These are phyloP conservation scores for Rosa persica DNA, from an alignment of 306 rosid species.

Conservation along the genomic window DNA sequence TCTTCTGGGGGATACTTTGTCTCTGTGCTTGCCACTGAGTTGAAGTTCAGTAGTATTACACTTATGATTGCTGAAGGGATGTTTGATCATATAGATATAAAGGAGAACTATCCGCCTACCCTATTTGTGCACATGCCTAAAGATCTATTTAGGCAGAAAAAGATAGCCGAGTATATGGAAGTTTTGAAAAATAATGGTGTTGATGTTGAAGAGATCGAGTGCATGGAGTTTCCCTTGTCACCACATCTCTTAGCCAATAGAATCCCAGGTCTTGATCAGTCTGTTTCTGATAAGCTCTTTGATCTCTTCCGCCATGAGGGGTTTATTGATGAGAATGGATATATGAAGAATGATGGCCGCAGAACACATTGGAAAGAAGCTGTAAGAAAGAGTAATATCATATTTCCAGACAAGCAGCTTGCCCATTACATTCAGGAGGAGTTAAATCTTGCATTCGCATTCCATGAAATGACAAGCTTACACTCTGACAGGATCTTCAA, in stretches of 20 bases:
- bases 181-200: slow-evolving; percentile 60
- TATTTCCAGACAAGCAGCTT: slow-evolving; percentile 39
- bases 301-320: slow-evolving; percentile 60
- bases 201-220: slow-evolving; percentile 70
- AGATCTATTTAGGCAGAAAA: slow-evolving; percentile 63
- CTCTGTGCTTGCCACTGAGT: slow-evolving; percentile 64
- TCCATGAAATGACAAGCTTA: slow-evolving; percentile 84
- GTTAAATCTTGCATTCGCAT: slow-evolving; percentile 85
- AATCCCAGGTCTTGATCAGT: slow-evolving; percentile 65
- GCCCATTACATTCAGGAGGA: slow-evolving; percentile 79
- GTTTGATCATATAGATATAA: slow-evolving; percentile 58
- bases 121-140: slow-evolving; percentile 96
- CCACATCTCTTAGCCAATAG: slow-evolving; percentile 59
- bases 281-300: slow-evolving; percentile 56
- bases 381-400: slow-evolving; percentile 41
- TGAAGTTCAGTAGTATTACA: slow-evolving; percentile 59
- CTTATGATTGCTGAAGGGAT: slow-evolving; percentile 88
- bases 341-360: slow-evolving; percentile 79
- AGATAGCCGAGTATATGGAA: slow-evolving; percentile 51
- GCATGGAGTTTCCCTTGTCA: slow-evolving; percentile 69
- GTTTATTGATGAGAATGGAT: slow-evolving; percentile 69
- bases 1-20: slow-evolving; percentile 92
- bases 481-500: slow-evolving; percentile 61
- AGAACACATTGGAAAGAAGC: slow-evolving; percentile 58
- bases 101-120: slow-evolving; percentile 67